Evolutionary conservation across 1,284 basidiomycete species (phyloP).

Genomic region (Leccinum insolens): DNA sequence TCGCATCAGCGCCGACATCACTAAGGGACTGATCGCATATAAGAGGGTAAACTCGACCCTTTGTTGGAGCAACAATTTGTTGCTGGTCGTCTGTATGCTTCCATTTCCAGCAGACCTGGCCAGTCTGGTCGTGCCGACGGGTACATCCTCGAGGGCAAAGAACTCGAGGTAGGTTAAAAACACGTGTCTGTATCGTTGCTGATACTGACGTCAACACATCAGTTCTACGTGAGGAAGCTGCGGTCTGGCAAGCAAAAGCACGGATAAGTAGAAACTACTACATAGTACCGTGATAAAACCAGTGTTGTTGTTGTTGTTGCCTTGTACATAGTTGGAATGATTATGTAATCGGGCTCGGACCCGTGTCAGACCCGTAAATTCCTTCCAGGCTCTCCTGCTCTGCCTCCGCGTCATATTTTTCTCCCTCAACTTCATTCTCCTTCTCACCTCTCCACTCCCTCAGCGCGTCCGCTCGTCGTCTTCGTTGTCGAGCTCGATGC

Average conservation of each 20-base stretch:
- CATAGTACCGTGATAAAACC: slow-evolving; percentile 8
- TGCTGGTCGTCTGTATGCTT: slow-evolving; percentile 88
- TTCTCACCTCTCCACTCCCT: slow-evolving; percentile 11
- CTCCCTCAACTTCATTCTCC: neutral
- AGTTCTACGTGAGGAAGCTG: slow-evolving; percentile 95
- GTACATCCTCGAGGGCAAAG: slow-evolving; percentile 95
- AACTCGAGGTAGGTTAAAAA: slow-evolving; percentile 75
- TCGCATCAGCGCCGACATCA: slow-evolving; percentile 12
- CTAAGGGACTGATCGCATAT: slow-evolving; percentile 2
- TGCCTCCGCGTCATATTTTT: slow-evolving; percentile 38
- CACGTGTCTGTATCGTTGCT: slow-evolving; percentile 9
- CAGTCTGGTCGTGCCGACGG: slow-evolving; percentile 95
- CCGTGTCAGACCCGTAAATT: slow-evolving; percentile 25
- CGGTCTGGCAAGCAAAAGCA: slow-evolving; percentile 95
- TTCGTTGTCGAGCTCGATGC: slow-evolving; percentile 39
- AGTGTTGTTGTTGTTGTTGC: neutral
- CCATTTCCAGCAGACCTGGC: slow-evolving; percentile 90
- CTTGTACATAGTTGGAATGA: slow-evolving; percentile 10
- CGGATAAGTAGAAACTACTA: slow-evolving; percentile 12
- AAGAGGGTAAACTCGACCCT: slow-evolving; percentile 88
- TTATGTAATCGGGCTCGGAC: slow-evolving; percentile 33
- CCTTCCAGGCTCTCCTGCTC: slow-evolving; percentile 23
- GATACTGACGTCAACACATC: slow-evolving; percentile 19
- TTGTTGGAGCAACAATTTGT: slow-evolving; percentile 85
- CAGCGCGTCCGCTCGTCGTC: slow-evolving; percentile 25